A percentile compares a stretch with the other conserved stretches of the same genome.
These are phyloP conservation scores for Starmerella riodocensis DNA, from an alignment of 805 yeast species.

Conservation along the genomic window DNA sequence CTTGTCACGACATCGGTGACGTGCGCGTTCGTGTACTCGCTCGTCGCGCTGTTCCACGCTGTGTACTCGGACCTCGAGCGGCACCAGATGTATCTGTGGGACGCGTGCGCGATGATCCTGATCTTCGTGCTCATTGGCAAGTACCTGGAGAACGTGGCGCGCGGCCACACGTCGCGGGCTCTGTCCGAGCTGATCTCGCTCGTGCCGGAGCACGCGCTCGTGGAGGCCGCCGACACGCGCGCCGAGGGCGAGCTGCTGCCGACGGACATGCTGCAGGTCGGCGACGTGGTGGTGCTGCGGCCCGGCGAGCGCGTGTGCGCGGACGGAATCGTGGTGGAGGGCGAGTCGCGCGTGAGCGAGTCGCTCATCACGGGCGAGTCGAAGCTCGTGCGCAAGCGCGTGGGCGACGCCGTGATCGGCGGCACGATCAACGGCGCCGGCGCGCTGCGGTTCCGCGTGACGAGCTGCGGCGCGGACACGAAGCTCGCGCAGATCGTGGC, in stretches of 20 bases:
- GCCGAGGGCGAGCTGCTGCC: constrained; percentile 34
- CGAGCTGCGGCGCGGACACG: constrained; percentile 67
- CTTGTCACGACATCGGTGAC: constrained; percentile 71
- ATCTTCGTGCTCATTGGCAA: constrained; percentile 80
- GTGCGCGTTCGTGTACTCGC: constrained; percentile 63
- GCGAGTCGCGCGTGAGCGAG: constrained; percentile 77
- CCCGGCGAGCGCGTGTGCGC: constrained; percentile 89
- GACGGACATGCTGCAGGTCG: constrained; percentile 61
- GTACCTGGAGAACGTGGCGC: constrained; percentile 80
- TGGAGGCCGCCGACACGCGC: constrained; percentile 22
- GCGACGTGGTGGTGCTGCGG: constrained; percentile 61
- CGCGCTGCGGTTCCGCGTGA: constrained; percentile 52
- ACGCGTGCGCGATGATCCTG: constrained; percentile 74
- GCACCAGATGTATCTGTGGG: constrained; percentile 41
- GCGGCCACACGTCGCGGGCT: constrained; percentile 86
- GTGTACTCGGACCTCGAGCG: constrained; percentile 25
- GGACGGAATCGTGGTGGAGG: constrained; percentile 70
- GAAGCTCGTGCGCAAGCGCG: constrained; percentile 49
- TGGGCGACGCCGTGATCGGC: constrained; percentile 60
- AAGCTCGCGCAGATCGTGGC: constrained; percentile 76
- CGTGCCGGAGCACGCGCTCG: constrained; percentile 65
- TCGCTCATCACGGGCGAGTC: constrained; percentile 88
- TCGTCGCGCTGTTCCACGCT: constrained; percentile 42
- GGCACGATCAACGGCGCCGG: constrained; percentile 84
- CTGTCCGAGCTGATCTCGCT: constrained; percentile 66